Evolutionary conservation across 2,329 filamentous ascomycete species (phyloP).

Genomic region (Trichoderma guizhouense): DNA sequence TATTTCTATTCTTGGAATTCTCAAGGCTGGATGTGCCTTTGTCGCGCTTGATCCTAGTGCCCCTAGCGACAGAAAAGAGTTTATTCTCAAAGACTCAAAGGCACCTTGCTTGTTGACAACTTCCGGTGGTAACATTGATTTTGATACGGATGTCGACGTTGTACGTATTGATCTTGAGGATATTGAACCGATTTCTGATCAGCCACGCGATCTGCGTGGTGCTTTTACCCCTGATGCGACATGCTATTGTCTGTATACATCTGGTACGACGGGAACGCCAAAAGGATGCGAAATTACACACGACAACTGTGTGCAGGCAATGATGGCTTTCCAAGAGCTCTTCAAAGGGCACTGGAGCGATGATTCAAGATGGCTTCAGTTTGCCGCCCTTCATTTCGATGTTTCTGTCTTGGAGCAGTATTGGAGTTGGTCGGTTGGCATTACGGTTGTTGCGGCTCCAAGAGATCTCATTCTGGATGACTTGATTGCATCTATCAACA

Average conservation of each 20-base stretch:
- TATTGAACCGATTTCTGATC: conserved; percentile 28
- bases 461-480: conserved; percentile 85
- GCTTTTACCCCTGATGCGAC: conserved; percentile 47
- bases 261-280: conserved; percentile 79
- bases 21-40: conserved; percentile 80
- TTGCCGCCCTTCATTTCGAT: conserved; percentile 92
- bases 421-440: conserved; percentile 91
- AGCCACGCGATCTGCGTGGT: conserved; percentile 3
- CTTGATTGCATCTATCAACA: conserved; percentile 67
- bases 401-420: conserved; percentile 92
- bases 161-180: conserved; percentile 32
- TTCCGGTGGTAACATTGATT: conserved; percentile 29
- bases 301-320: conserved; percentile 82
- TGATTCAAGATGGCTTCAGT: conserved; percentile 80
- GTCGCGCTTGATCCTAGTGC: conserved; percentile 75
- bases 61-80: conserved; percentile 68
- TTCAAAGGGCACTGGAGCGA: conserved; percentile 72
- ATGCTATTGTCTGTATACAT: conserved; percentile 84
- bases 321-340: conserved; percentile 78
- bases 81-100: conserved; percentile 72
- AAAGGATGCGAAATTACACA: conserved; percentile 89
- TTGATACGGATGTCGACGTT: conserved; percentile 31
- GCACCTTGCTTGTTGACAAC: conserved; percentile 62
- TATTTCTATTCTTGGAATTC: conserved; percentile 74
- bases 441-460: conserved; percentile 77